Evolutionary conservation across 2,329 filamentous ascomycete species (phyloP).

Genomic region (Sclerotinia spermophila): DNA sequence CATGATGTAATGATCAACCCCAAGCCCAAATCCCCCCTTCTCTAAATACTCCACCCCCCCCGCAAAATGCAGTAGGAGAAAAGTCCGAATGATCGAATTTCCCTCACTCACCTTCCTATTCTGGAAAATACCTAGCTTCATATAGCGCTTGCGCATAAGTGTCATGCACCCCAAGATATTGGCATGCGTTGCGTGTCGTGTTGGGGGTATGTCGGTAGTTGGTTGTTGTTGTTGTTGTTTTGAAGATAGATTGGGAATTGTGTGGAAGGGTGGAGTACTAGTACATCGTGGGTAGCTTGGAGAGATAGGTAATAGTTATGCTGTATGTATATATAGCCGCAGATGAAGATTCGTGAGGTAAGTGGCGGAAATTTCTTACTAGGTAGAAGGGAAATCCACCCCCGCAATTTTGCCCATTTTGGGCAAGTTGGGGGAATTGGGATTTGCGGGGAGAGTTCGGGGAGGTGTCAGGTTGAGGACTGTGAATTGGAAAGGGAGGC

Average conservation of each 20-base stretch:
- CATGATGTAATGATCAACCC: background rate
- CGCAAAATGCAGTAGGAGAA: background rate
- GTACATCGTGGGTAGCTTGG: too few relatives aligned
- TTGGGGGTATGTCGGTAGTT: background rate
- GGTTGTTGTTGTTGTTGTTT: background rate
- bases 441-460: background rate
- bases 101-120: background rate
- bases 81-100: background rate
- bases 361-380: background rate
- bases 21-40: background rate
- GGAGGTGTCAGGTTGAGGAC: background rate
- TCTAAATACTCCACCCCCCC: background rate
- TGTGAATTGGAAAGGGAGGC: background rate
- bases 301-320: background rate
- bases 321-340: background rate
- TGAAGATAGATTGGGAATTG: background rate
- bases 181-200: background rate
- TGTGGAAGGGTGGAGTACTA: background rate
- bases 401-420: background rate
- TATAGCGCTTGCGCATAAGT: background rate
- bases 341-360: background rate
- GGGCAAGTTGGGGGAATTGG: background rate
- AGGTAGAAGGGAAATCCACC: background rate
- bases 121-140: background rate
- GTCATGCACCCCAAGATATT: background rate